Evolutionary conservation across 2,329 filamentous ascomycete genomes (phyloP), one percentile per base, ranked within the genome.

Genomic region (Penicillium polonicum): DNA sequence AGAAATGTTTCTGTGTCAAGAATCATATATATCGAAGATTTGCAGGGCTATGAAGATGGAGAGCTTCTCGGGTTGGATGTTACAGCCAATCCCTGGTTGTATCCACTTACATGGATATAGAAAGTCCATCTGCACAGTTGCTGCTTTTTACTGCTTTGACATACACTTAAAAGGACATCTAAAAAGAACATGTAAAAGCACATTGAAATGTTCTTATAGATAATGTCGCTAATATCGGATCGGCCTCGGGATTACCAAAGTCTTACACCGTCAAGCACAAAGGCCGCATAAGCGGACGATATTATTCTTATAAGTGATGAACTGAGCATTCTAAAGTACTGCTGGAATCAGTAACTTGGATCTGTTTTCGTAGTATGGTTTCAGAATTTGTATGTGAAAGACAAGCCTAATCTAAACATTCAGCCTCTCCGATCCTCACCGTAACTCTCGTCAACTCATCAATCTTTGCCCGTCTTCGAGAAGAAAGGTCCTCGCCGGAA

Each of bases 401-500:
- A 17, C 8, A 2, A 12, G 10, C 4, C 44, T 21, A 23, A 21
- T 23, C 13, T n/a, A 15, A 15, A 35, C 19, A 23, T 48, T 10
- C 1, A 35, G 2, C 19, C 44, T 33, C 19, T 17, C 23, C 2
- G 19, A 12, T 35, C 19, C 19, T 33, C n/a, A 15, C 3, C 27
- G 17, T 46, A 13, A 29, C n/a, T 23, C 27, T 23, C 29, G 4
- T 17, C 12, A 21, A 17, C 44, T 33, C 27, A 33, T 6, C 42
- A 35, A 9, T 52, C 4, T 8, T 10, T 13, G 6, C 9, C 9
- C 12, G 12, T 33, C 19, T n/a, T 35, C 6, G 15, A 19, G 49
- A 52, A 44, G 29, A 53, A 53, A 7, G 51, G 51, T 15, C 51
- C 51, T 29, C 42, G 51, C 31, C 12, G 17, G 31, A 53, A 53